A percentile compares a stretch with the other conserved stretches of the same genome.
Conservation (phyloP, 1,284 basidiomycete species). For the Golubevia sp. region DNA sequence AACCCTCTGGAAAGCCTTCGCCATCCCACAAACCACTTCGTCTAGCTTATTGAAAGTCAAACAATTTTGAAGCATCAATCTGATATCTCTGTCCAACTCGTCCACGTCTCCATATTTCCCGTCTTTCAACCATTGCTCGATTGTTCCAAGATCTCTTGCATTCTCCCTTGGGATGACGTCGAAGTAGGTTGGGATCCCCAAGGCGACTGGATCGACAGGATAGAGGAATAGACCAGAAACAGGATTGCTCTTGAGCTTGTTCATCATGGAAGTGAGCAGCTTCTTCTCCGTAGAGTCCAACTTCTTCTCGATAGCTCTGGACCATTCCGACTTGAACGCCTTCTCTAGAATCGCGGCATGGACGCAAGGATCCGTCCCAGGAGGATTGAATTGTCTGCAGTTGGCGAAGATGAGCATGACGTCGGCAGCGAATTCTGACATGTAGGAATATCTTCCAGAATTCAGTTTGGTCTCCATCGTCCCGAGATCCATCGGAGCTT, state of each 20-base stretch:
- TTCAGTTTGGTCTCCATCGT: constrained; percentile 74
- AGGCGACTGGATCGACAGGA: constrained; percentile 69
- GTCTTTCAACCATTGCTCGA: constrained; percentile 77
- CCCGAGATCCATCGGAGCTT: constrained; percentile 86
- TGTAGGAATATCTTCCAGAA: constrained; percentile 33
- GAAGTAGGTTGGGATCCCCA: constrained; percentile 81
- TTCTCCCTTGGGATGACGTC: constrained; percentile 80
- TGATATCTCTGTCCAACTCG: constrained; percentile 78
- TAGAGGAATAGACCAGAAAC: constrained; percentile 61
- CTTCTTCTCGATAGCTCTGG: constrained; percentile 74
- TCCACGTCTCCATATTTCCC: constrained; percentile 81
- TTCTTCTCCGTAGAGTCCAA: constrained; percentile 81
- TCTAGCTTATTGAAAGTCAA: constrained; percentile 81
- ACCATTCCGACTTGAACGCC: constrained; percentile 82
- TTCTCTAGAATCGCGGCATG: constrained; percentile 75
- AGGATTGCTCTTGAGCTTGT: constrained; percentile 62
- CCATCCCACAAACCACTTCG: constrained; percentile 72
- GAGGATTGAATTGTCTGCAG: constrained; percentile 66
- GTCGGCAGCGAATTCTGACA: constrained; percentile 74
- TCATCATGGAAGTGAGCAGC: constrained; percentile 74
- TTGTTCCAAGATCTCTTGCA: constrained; percentile 82
- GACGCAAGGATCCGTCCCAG: constrained; percentile 72
- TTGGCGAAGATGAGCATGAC: constrained; percentile 84
- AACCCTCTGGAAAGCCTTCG: constrained; percentile 57
- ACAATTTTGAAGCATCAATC: constrained; percentile 83